Percentiles rank a stretch among this genome's conserved stretches.
phyloP scores from a whole-genome alignment of 225 moss, liverwort and hornwort species.

The Polytrichum formosum region DNA sequence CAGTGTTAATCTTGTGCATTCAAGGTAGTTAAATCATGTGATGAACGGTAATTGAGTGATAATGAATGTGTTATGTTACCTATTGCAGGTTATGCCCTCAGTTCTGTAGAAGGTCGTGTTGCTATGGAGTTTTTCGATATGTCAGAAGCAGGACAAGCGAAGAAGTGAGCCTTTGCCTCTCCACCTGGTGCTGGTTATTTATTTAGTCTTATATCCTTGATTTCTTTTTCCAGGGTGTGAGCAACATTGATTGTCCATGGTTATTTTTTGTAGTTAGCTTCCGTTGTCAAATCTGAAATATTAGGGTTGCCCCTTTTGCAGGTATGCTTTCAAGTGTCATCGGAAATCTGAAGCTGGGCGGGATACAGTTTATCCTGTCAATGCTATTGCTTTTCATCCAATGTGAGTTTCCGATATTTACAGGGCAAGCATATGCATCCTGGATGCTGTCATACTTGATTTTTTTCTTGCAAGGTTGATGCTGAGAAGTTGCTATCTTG shows the following conservation, averaged over 20 bases:
- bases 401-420: constrained; percentile 42
- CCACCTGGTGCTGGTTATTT: no score
- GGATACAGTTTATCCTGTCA: constrained; percentile 97
- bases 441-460: no score
- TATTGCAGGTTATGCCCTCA: constrained; percentile 87
- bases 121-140: constrained; percentile 99
- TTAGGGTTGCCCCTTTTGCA: constrained; percentile 23
- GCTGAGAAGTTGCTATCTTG: neutral
- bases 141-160: constrained; percentile 91
- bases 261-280: constrained; percentile 1
- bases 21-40: no score
- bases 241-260: neutral
- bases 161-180: constrained; percentile 49
- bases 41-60: neutral
- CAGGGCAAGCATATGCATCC: no score
- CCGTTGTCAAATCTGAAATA: constrained; percentile 2
- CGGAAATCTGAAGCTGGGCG: constrained; percentile 97
- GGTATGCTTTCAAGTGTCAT: constrained; percentile 98
- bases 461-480: no score
- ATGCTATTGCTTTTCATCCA: constrained; percentile 97
- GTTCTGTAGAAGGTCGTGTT: constrained; percentile 99
- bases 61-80: constrained; percentile 4
- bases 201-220: neutral
- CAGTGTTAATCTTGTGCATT: no score
- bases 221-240: neutral